phyloP scores from a whole-genome alignment of 2,329 filamentous ascomycete genomes.

The Cladosporium cucumerinum region DNA sequence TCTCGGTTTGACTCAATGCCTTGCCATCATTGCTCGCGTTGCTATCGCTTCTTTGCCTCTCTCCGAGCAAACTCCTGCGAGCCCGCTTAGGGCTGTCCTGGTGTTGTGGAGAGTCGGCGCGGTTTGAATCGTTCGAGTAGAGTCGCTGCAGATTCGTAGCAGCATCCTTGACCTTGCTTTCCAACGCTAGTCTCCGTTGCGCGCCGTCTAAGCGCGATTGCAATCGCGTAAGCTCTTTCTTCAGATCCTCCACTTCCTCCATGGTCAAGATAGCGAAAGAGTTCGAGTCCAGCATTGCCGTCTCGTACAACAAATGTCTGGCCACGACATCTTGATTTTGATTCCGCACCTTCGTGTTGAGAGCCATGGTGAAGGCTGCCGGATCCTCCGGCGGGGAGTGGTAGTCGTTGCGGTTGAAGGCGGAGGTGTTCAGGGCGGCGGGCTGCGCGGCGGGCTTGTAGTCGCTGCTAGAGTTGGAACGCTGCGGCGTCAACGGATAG shows the following conservation, averaged over 20 bases:
- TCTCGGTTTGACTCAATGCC: constrained; percentile 57
- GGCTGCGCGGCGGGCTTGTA: constrained; percentile 13
- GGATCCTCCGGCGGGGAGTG: constrained; percentile 24
- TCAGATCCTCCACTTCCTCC: constrained; percentile 86
- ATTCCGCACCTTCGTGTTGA: constrained; percentile 31
- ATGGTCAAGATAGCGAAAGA: constrained; percentile 81
- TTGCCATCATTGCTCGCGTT: constrained; percentile 47
- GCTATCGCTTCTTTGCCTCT: constrained; percentile 26
- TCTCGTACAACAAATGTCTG: constrained; percentile 90
- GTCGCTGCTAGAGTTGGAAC: constrained; percentile 12
- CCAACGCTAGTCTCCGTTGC: constrained; percentile 77
- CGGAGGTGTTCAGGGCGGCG: constrained; percentile 16
- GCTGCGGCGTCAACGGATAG: constrained; percentile 15
- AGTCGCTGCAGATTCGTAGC: constrained; percentile 81
- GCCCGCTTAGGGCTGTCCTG: constrained; percentile 48
- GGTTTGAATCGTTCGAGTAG: constrained; percentile 61
- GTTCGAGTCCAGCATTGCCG: constrained; percentile 83
- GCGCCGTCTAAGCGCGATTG: constrained; percentile 76
- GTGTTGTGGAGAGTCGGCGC: constrained; percentile 41
- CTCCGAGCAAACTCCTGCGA: constrained; percentile 46
- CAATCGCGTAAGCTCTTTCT: constrained; percentile 76
- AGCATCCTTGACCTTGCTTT: constrained; percentile 92
- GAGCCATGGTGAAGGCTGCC: constrained; percentile 27
- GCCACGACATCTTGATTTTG: constrained; percentile 59
- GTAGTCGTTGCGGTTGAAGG: constrained; percentile 25